A percentile compares a stretch with the other conserved stretches of the same genome.
Evolutionary conservation across 2,329 filamentous ascomycete species (phyloP).

Genomic region (Trichoderma sp.): DNA sequence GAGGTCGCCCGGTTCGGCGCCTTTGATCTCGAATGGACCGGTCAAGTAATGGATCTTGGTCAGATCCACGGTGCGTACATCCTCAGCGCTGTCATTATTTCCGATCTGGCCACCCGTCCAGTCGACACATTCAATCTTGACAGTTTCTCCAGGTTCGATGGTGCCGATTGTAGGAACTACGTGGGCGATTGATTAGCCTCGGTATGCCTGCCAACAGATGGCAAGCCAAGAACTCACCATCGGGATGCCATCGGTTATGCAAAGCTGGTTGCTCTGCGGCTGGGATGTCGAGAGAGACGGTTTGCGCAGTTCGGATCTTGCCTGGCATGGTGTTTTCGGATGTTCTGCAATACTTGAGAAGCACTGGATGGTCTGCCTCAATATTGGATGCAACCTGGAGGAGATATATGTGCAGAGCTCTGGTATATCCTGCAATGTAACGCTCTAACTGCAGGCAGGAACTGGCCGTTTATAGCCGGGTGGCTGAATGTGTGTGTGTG

Average conservation of each 20-base stretch:
- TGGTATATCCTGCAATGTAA: not conserved
- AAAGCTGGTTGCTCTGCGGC: conserved; percentile 66
- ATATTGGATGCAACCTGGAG: not conserved
- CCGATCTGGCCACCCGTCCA: conserved; percentile 82
- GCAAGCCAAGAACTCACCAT: conserved; percentile 53
- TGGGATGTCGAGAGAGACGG: conserved; percentile 57
- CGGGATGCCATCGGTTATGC: conserved; percentile 91
- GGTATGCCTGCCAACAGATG: too few relatives aligned
- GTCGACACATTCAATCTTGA: conserved; percentile 91
- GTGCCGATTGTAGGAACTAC: conserved; percentile 69
- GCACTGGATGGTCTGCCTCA: not conserved
- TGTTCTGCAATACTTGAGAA: not conserved
- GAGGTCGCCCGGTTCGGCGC: conserved; percentile 79
- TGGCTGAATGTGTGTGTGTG: not conserved
- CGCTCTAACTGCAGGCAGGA: not conserved
- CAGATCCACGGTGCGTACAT: conserved; percentile 79
- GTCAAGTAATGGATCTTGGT: conserved; percentile 84
- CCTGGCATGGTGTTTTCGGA: conserved; percentile 30
- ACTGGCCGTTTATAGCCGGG: not conserved
- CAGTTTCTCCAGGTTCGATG: conserved; percentile 79
- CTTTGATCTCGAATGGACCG: conserved; percentile 83
- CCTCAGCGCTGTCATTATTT: conserved; percentile 88
- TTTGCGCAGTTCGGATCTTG: conserved; percentile 61
- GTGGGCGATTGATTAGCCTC: not conserved
- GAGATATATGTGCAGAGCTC: not conserved